A percentile compares a stretch with the other conserved stretches of the same genome.
phyloP scores from a whole-genome alignment of 208 protist species.

The Leishmania turanica region DNA sequence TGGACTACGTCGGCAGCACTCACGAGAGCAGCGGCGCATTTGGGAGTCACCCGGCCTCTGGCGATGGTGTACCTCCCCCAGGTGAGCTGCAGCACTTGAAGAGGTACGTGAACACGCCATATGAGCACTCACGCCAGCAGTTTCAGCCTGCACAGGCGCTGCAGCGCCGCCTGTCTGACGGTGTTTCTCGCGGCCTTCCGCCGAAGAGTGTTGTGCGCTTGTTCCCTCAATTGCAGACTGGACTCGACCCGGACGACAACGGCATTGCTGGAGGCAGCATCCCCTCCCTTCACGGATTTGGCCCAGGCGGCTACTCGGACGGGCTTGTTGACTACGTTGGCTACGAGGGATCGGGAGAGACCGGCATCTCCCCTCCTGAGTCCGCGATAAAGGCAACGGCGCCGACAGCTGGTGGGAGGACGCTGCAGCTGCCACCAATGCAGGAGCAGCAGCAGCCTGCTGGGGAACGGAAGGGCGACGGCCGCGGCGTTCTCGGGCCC shows the following conservation, averaged over 20 bases:
- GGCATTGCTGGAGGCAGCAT: not conserved
- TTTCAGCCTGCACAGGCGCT: constrained; percentile 2
- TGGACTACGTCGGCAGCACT: not conserved
- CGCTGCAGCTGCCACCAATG: not conserved
- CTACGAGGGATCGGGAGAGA: not conserved
- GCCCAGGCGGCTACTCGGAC: constrained; percentile 1
- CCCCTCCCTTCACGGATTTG: not conserved
- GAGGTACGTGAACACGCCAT: not conserved
- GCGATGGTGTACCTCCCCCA: not conserved
- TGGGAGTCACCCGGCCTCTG: not conserved
- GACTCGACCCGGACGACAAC: not conserved
- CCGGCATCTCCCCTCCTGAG: not conserved
- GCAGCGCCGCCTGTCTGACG: constrained; percentile 11
- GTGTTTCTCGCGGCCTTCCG: not conserved
- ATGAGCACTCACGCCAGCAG: not conserved
- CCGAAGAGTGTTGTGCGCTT: not conserved
- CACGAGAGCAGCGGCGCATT: not conserved
- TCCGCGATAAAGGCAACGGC: not conserved
- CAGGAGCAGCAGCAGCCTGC: not conserved
- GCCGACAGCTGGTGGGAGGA: not conserved
- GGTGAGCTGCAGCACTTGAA: not conserved
- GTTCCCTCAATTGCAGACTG: not conserved
- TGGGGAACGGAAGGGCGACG: not conserved
- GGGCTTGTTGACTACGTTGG: not conserved
- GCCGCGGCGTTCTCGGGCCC: not conserved